These are phyloP conservation scores for Luvunga scandens DNA, from an alignment of 345 rosid species.

Conservation along the genomic window DNA sequence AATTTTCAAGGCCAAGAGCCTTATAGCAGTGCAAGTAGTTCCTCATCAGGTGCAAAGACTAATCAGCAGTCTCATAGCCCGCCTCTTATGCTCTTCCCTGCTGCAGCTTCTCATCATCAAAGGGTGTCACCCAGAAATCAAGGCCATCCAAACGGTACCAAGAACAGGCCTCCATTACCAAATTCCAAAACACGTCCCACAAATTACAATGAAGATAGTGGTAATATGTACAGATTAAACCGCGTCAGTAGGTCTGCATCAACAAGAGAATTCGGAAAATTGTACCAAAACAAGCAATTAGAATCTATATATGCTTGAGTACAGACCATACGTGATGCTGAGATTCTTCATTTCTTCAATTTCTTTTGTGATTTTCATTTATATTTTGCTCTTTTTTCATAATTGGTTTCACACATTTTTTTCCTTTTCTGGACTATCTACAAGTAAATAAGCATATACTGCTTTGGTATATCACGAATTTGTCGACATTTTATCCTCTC, in stretches of 20 bases:
- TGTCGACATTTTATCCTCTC: background rate
- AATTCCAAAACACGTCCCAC: conserved; percentile 15
- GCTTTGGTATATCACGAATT: background rate
- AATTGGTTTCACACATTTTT: background rate
- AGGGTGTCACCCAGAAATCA: conserved; percentile 22
- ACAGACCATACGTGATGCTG: conserved; percentile 12
- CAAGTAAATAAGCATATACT: background rate
- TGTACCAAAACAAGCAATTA: conserved; percentile 30
- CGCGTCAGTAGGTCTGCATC: conserved; percentile 47
- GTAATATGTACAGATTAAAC: conserved; percentile 30
- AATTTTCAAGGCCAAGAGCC: conserved; percentile 24
- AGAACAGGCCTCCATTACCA: conserved; percentile 41
- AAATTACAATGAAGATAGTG: conserved; percentile 19
- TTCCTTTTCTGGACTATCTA: background rate
- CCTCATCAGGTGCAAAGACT: conserved; percentile 34
- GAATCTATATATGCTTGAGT: conserved; percentile 28
- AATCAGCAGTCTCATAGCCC: conserved; percentile 14
- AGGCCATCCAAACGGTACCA: conserved; percentile 15
- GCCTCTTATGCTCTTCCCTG: conserved; percentile 18
- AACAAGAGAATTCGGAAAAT: conserved; percentile 46
- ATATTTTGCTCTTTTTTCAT: background rate
- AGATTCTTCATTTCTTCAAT: background rate
- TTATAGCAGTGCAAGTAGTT: conserved; percentile 32
- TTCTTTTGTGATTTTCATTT: background rate
- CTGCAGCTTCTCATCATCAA: conserved; percentile 15